Conservation (phyloP, 2,329 filamentous ascomycete genomes). For the Epichloe hybrida region DNA sequence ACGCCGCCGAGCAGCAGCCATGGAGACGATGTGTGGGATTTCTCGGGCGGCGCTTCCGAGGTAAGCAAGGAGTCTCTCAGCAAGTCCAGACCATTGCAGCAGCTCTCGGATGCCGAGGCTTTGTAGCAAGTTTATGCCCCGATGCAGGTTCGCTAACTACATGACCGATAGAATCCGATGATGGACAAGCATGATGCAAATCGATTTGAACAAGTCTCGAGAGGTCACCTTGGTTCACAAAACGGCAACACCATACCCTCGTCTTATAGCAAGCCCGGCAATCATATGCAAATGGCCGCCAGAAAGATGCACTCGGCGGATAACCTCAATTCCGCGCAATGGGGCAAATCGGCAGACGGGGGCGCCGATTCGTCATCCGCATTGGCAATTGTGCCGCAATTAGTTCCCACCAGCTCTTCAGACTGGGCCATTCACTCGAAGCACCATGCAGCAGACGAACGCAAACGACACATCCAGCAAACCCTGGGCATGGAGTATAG, state of each 20-base stretch:
- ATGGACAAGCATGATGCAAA: conserved; percentile 5
- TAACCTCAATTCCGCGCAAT: conserved; percentile 14
- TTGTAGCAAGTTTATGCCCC: neutral
- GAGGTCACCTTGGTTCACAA: conserved; percentile 9
- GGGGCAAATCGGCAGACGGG: conserved; percentile 12
- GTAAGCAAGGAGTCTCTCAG: conserved; percentile 17
- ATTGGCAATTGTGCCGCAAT: conserved; percentile 12
- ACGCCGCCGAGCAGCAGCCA: conserved; percentile 36
- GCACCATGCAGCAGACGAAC: conserved; percentile 13
- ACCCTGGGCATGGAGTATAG: conserved; percentile 18
- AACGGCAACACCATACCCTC: conserved; percentile 14
- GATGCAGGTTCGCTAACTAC: neutral
- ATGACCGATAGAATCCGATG: conserved; percentile 4
- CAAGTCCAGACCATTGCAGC: neutral
- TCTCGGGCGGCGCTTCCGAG: conserved; percentile 20
- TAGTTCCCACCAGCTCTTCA: conserved; percentile 7
- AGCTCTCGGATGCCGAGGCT: neutral
- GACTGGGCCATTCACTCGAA: conserved; percentile 8
- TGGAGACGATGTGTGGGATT: conserved; percentile 34
- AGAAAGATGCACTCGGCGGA: conserved; percentile 25
- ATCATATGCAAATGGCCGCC: conserved; percentile 16
- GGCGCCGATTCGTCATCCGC: conserved; percentile 10
- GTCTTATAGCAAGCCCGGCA: conserved; percentile 7
- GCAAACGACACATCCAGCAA: conserved; percentile 14
- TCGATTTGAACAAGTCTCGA: conserved; percentile 7